Base-by-base conservation (phyloP, 2,329 filamentous ascomycete genomes). In the Didymella pinodella region DNA sequence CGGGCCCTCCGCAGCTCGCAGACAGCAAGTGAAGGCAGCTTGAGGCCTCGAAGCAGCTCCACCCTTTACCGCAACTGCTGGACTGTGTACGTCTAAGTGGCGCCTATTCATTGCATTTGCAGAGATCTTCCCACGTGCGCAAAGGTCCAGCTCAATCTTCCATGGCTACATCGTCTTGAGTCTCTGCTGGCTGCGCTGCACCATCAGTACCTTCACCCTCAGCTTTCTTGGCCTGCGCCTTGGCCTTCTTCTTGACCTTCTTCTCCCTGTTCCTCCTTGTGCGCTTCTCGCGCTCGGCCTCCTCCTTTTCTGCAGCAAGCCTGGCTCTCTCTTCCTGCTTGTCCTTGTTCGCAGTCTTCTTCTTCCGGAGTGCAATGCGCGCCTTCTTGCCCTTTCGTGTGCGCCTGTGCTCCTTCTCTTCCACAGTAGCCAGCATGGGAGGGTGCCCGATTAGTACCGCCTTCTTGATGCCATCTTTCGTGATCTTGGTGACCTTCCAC, bases 201-300 rank as follows among this genome's bases (percentile, higher is more conserved):
- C 12, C 32, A 46, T 54, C 50, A 7, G n/a, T 14, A 2, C 7
- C 46, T 36, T 54, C 48, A 28, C 57, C 48, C 22, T 54, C 55
- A 14, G 54, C 43, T 56, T 74, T 76, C 64, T 74, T 74, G 2
- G 73, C 73, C 59, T 74, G 72, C 4, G 74, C 68, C 45, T 67
- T 71, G 14, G 68, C 73, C 64, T 73, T 76, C 61, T 72, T 74
- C 59, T 76, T 77, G 38, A 76, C 58, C 59, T 77, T 76, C 67
- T 76, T 77, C 59, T 76, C 74, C 16, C 75, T 64, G 57, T 77
- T 77, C n/a, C 68, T 65, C 49, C 73, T 65, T 2, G 74, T 75
- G 41, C 70, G 64, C 65, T 76, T 77, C 62, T 76, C 75, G 14
- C 69, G 67, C 53, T 75, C 73, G 4, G 70, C 67, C 18, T 75